phyloP scores from a whole-genome alignment of 805 yeast genomes.

The Ogataea parapolymorpha region DNA sequence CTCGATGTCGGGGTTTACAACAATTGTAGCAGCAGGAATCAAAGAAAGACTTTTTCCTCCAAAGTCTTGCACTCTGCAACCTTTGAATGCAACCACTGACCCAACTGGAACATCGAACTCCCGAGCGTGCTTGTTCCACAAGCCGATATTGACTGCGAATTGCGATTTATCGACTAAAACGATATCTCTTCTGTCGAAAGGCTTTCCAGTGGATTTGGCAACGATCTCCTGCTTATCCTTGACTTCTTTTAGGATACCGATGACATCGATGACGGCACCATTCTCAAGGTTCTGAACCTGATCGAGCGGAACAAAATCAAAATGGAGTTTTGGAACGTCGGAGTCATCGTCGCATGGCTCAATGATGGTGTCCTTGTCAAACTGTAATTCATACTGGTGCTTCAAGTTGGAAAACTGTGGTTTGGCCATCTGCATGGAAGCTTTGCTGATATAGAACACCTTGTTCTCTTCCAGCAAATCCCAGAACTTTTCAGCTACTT shows the following conservation, averaged over 20 bases:
- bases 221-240: conserved; percentile 73
- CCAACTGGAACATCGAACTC: conserved; percentile 73
- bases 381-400: conserved; percentile 83
- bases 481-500: conserved; percentile 74
- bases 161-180: conserved; percentile 82
- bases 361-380: conserved; percentile 76
- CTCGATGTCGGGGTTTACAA: conserved; percentile 81
- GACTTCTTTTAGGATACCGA: conserved; percentile 80
- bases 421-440: conserved; percentile 77
- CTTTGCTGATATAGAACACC: conserved; percentile 80
- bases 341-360: conserved; percentile 58
- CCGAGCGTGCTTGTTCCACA: conserved; percentile 87
- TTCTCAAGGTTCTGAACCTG: conserved; percentile 65
- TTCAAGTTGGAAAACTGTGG: conserved; percentile 79
- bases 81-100: conserved; percentile 87
- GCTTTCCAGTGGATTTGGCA: conserved; percentile 84
- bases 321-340: conserved; percentile 75
- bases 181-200: conserved; percentile 89
- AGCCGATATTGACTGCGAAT: conserved; percentile 69
- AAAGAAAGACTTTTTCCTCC: conserved; percentile 81
- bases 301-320: conserved; percentile 68
- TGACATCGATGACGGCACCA: conserved; percentile 75
- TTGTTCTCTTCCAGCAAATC: conserved; percentile 82
- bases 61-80: conserved; percentile 84
- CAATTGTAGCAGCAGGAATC: conserved; percentile 71